A percentile compares a stretch with the other conserved stretches of the same genome.
These are phyloP conservation scores for Arthrobotrys megalospora DNA, from an alignment of 2,329 filamentous ascomycete species.

Conservation along the genomic window DNA sequence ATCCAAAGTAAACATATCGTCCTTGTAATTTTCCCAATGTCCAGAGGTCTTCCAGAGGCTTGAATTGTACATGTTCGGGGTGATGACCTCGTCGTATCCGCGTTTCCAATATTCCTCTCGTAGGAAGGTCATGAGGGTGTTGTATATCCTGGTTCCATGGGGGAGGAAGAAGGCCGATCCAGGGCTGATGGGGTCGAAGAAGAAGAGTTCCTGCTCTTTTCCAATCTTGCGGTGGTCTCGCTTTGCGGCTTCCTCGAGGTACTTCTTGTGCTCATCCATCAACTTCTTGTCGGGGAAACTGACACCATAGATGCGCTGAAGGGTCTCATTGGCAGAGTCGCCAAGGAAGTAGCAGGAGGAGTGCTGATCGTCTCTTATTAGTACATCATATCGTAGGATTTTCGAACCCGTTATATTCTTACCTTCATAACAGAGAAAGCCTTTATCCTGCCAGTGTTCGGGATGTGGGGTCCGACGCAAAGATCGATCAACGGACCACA, in stretches of 20 bases:
- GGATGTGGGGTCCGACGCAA: conserved; percentile 94
- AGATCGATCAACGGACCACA: conserved; percentile 95
- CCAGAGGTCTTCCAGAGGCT: conserved; percentile 94
- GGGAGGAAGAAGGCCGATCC: conserved; percentile 93
- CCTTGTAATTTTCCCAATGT: conserved; percentile 93
- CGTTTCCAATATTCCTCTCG: conserved; percentile 91
- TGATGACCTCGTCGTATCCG: conserved; percentile 94
- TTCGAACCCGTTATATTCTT: conserved; percentile 37
- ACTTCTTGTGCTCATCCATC: conserved; percentile 92
- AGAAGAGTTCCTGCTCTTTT: conserved; percentile 95
- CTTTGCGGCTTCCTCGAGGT: conserved; percentile 97
- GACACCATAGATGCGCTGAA: conserved; percentile 96
- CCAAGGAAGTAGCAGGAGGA: conserved; percentile 92
- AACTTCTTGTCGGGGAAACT: conserved; percentile 97
- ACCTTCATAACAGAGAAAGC: conserved; percentile 92
- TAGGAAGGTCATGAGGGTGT: conserved; percentile 85
- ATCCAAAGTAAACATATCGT: conserved; percentile 93
- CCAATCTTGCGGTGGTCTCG: conserved; percentile 95
- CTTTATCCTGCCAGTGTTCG: conserved; percentile 93
- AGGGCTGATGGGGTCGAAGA: conserved; percentile 94
- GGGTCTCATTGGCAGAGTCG: conserved; percentile 91
- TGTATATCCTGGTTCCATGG: conserved; percentile 93
- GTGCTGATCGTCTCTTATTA: conserved; percentile 72
- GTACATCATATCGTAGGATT: conserved; percentile 1
- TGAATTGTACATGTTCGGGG: conserved; percentile 96